These are phyloP conservation scores for Peronospora farinosa DNA, from an alignment of 352 stramenopile genomes.

Conservation along the genomic window DNA sequence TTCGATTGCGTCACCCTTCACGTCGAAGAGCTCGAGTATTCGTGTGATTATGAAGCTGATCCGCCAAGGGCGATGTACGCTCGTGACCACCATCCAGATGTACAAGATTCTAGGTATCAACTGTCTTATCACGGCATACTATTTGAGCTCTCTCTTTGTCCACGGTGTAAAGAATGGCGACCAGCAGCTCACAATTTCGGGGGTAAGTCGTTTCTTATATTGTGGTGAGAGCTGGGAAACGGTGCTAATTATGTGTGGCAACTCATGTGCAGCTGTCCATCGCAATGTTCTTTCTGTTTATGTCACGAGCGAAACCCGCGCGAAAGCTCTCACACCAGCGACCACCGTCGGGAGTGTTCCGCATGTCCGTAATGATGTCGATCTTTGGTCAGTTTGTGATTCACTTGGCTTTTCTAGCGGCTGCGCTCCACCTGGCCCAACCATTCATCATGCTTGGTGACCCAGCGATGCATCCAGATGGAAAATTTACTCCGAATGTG, in stretches of 20 bases:
- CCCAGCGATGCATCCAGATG: slow-evolving; percentile 68
- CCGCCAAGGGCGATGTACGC: slow-evolving; percentile 95
- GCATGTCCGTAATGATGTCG: slow-evolving; percentile 86
- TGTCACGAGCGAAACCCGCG: slow-evolving; percentile 87
- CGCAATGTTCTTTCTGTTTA: slow-evolving; percentile 54
- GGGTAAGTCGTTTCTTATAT: slow-evolving; percentile 19
- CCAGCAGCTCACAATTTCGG: slow-evolving; percentile 83
- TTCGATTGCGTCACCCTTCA: slow-evolving; percentile 99
- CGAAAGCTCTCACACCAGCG: slow-evolving; percentile 88
- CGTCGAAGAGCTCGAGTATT: slow-evolving; percentile 89
- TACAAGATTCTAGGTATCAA: slow-evolving; percentile 99
- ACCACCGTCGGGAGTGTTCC: slow-evolving; percentile 94
- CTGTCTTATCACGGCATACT: slow-evolving; percentile 96
- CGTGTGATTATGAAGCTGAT: slow-evolving; percentile 92
- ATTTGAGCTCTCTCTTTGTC: slow-evolving; percentile 95
- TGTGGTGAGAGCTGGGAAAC: slow-evolving; percentile 55
- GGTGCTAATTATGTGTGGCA: slow-evolving; percentile 12
- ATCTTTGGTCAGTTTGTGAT: slow-evolving; percentile 95
- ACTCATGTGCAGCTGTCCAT: slow-evolving; percentile 68
- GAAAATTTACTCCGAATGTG: slow-evolving; percentile 95
- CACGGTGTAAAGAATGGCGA: slow-evolving; percentile 98
- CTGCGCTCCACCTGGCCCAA: slow-evolving; percentile 84
- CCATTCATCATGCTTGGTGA: slow-evolving; percentile 84
- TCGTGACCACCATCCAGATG: slow-evolving; percentile 98
- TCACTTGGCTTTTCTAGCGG: slow-evolving; percentile 91